Evolutionary conservation across 2,329 filamentous ascomycete species (phyloP).

Genomic region (Fusarium sp.): DNA sequence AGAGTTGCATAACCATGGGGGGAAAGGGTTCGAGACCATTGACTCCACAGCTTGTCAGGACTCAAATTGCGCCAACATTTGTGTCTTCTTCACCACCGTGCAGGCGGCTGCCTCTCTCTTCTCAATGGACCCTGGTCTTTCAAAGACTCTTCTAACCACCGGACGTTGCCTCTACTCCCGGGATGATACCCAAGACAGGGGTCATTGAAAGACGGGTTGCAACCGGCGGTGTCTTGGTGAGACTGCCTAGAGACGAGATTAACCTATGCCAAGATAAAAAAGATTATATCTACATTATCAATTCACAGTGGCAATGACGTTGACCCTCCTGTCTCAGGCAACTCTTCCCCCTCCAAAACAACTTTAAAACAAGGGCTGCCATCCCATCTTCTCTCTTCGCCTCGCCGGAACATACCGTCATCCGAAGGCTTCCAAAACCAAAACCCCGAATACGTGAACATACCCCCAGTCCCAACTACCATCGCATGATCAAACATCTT

Average conservation of each 20-base stretch:
- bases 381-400: not conserved
- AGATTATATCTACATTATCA: not conserved
- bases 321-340: conserved; percentile 28
- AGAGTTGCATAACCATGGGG: conserved; percentile 6
- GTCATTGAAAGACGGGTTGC: not conserved
- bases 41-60: not conserved
- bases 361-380: conserved; percentile 19
- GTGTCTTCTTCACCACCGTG: not conserved
- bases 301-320: not conserved
- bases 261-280: not conserved
- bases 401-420: conserved; percentile 1
- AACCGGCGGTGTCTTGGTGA: not conserved
- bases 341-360: conserved; percentile 18
- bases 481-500: conserved; percentile 8
- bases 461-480: not conserved
- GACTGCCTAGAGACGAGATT: not conserved
- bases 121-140: not conserved
- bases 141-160: not conserved
- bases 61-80: not conserved
- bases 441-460: conserved; percentile 9
- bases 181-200: conserved; percentile 6
- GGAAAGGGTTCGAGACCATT: not conserved
- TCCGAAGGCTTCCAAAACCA: conserved; percentile 8
- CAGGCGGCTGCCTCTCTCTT: not conserved
- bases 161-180: not conserved